phyloP scores from a whole-genome alignment of 495 filamentous ascomycete species.

The Penicillium canariense region DNA sequence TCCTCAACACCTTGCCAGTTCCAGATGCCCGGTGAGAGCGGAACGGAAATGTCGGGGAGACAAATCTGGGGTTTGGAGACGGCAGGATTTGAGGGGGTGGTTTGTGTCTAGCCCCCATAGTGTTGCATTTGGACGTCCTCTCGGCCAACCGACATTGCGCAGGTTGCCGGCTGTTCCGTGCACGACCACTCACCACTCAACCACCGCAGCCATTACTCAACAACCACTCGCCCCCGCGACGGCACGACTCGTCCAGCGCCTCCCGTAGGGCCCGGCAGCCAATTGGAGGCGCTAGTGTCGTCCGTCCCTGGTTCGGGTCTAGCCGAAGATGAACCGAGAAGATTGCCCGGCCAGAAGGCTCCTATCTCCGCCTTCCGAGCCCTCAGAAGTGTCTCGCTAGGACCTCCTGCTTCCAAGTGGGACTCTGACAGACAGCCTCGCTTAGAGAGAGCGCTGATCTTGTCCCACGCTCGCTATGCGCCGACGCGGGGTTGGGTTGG shows the following conservation, averaged over 20 bases:
- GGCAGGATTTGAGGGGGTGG: not conserved
- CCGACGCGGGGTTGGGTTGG: not conserved
- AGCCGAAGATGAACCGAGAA: slow-evolving; percentile 7
- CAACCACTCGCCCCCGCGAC: too few species aligned
- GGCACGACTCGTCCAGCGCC: too few species aligned
- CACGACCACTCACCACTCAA: not conserved
- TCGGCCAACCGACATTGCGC: slow-evolving; percentile 4
- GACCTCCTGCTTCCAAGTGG: not conserved
- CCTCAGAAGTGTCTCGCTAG: not conserved
- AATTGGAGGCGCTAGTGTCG: not conserved
- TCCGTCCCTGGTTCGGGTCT: slow-evolving; percentile 17
- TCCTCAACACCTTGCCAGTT: slow-evolving; percentile 14
- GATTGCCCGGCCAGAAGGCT: not conserved
- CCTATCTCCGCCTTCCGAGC: not conserved
- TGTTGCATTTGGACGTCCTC: too few species aligned
- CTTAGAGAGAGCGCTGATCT: too few species aligned
- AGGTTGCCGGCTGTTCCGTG: slow-evolving; percentile 17
- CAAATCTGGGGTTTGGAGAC: slow-evolving; percentile 14
- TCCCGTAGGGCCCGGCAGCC: not conserved
- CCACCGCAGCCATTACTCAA: not conserved
- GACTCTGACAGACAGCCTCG: too few species aligned
- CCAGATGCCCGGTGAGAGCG: slow-evolving; percentile 18
- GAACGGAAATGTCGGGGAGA: slow-evolving; percentile 6
- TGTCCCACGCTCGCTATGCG: not conserved
- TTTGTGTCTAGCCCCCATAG: too few species aligned